phyloP scores from a whole-genome alignment of 2,329 filamentous ascomycete species.

The Alternaria conjuncta region DNA sequence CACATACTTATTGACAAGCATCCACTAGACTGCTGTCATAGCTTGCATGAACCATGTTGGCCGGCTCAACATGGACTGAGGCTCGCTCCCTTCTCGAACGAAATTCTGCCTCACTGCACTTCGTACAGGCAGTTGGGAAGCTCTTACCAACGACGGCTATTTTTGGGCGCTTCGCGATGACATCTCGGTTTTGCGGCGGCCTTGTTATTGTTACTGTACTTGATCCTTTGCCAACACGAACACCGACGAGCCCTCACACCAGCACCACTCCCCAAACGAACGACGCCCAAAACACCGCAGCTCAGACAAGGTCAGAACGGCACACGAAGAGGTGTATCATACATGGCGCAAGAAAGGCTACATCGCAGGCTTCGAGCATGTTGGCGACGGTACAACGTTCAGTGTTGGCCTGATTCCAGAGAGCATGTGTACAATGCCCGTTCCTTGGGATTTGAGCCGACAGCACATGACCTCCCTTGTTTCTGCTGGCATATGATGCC shows the following conservation, averaged over 20 bases:
- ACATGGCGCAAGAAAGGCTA: constrained; percentile 20
- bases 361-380: constrained; percentile 19
- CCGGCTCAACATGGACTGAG: constrained; percentile 18
- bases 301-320: constrained; percentile 21
- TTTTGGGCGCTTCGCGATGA: constrained; percentile 3
- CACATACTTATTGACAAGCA: constrained; percentile 47
- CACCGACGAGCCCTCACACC: constrained; percentile 9
- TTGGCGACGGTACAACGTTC: constrained; percentile 23
- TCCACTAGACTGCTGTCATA: constrained; percentile 5
- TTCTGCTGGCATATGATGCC: background rate
- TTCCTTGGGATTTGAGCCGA: constrained; percentile 6
- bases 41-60: constrained; percentile 14
- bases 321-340: constrained; percentile 14
- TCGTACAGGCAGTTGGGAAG: background rate
- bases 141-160: background rate
- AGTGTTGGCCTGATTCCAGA: constrained; percentile 28
- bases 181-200: constrained; percentile 10
- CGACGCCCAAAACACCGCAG: constrained; percentile 29
- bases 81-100: background rate
- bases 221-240: constrained; percentile 22
- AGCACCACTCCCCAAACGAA: constrained; percentile 19
- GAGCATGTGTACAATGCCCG: constrained; percentile 16
- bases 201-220: constrained; percentile 23
- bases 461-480: background rate
- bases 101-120: constrained; percentile 2